A percentile compares a stretch with the other conserved stretches of the same genome.
These are phyloP conservation scores for Ophiostoma ips DNA, from an alignment of 2,329 filamentous ascomycete genomes.

Conservation along the genomic window DNA sequence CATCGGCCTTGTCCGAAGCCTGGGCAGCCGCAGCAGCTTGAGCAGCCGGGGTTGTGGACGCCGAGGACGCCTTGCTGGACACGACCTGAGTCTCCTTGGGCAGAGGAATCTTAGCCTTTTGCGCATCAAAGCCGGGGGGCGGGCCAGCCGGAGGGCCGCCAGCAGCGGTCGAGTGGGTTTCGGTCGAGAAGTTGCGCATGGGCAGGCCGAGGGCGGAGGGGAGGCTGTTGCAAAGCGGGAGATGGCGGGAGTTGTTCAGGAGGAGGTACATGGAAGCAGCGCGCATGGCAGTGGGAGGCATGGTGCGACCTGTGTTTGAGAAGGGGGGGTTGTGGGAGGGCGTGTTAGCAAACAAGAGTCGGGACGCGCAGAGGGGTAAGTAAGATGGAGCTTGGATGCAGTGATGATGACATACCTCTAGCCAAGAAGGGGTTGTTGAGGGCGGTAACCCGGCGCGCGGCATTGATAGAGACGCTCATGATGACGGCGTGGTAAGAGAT, in stretches of 20 bases:
- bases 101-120: conserved; percentile 76
- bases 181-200: conserved; percentile 41
- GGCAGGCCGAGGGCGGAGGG: conserved; percentile 45
- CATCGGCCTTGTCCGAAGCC: not conserved
- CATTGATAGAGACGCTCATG: conserved; percentile 44
- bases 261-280: conserved; percentile 32
- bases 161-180: conserved; percentile 40
- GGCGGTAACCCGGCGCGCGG: conserved; percentile 38
- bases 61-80: conserved; percentile 1
- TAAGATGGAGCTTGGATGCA: not conserved
- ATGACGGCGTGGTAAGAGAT: conserved; percentile 5
- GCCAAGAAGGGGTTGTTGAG: conserved; percentile 38
- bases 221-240: conserved; percentile 31
- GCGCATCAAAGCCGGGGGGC: conserved; percentile 82
- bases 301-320: conserved; percentile 26
- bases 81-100: conserved; percentile 36
- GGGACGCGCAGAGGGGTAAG: not conserved
- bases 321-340: too few species aligned
- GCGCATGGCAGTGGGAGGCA: conserved; percentile 31
- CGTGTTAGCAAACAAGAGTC: conserved; percentile 15
- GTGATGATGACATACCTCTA: conserved; percentile 24
- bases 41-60: conserved; percentile 17
- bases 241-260: conserved; percentile 31
- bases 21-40: not conserved
- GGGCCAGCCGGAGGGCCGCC: conserved; percentile 42